Evolutionary conservation across 2,329 filamentous ascomycete species (phyloP).

Genomic region (Verticillium isaacii): DNA sequence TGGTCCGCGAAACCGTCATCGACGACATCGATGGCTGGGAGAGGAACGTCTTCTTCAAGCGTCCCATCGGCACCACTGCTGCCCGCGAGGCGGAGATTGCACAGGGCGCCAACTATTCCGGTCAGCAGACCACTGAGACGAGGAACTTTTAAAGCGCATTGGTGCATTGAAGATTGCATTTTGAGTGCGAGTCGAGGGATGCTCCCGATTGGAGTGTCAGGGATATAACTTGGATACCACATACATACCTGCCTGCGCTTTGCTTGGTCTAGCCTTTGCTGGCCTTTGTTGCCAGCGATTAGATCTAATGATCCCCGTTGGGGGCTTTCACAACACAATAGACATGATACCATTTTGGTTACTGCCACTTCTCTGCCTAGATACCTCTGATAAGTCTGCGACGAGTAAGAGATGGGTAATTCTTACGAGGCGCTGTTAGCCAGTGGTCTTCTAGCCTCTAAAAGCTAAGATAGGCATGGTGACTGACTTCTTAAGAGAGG

Average conservation of each 20-base stretch:
- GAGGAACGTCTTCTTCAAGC: constrained; percentile 45
- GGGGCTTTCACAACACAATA: background rate
- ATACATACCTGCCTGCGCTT: background rate
- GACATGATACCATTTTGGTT: background rate
- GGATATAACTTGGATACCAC: background rate
- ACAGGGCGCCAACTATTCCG: background rate
- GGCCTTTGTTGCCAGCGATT: background rate
- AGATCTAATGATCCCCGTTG: background rate
- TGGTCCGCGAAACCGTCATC: constrained; percentile 49
- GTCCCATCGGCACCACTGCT: constrained; percentile 23
- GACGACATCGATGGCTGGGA: constrained; percentile 61
- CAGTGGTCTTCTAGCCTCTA: too few species aligned
- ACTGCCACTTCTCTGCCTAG: background rate
- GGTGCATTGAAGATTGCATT: background rate
- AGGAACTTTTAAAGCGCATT: background rate
- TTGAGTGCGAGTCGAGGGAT: background rate
- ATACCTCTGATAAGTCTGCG: background rate
- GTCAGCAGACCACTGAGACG: background rate
- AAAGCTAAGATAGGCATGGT: too few species aligned
- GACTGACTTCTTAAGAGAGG: too few species aligned
- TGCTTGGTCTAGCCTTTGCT: background rate
- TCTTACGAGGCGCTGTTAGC: too few species aligned
- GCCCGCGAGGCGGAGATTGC: background rate
- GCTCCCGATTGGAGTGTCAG: background rate
- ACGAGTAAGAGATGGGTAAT: too few species aligned